Conservation (phyloP, 176 grass and related monocot species). For the Oryza meyeriana region DNA sequence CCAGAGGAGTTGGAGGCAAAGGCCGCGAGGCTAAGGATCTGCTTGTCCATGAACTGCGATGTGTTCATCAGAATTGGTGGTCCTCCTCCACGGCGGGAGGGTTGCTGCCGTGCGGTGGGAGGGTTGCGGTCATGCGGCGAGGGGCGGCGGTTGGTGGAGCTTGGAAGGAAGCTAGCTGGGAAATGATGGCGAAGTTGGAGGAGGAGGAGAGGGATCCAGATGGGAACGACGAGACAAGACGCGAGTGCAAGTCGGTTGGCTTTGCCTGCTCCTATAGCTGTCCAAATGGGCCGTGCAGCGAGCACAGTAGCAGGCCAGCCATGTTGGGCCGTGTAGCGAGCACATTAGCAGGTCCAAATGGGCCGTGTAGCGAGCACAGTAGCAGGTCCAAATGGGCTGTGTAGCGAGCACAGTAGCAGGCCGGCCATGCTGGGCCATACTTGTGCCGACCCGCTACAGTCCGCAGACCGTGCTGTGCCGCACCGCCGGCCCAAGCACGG, state of each 20-base stretch:
- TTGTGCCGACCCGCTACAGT: no score
- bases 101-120: neutral
- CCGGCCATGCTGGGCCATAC: no score
- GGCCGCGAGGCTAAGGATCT: constrained; percentile 61
- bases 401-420: no score
- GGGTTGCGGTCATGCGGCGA: no score
- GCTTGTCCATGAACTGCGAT: constrained; percentile 86
- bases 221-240: constrained; percentile 31
- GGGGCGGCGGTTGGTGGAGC: constrained; percentile 5
- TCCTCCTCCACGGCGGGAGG: neutral
- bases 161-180: constrained; percentile 10
- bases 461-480: no score
- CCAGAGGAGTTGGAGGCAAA: constrained; percentile 21
- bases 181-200: neutral
- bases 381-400: no score
- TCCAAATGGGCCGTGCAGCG: no score
- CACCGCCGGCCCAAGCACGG: no score
- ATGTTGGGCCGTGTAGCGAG: no score
- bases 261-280: neutral
- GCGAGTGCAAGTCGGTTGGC: neutral
- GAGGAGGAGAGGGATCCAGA: constrained; percentile 17
- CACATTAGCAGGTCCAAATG: no score
- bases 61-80: constrained; percentile 55
- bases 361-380: no score
- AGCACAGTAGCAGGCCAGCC: no score